Base-by-base conservation (phyloP, 129 eudicot species). In the Deinandra increscens region DNA sequence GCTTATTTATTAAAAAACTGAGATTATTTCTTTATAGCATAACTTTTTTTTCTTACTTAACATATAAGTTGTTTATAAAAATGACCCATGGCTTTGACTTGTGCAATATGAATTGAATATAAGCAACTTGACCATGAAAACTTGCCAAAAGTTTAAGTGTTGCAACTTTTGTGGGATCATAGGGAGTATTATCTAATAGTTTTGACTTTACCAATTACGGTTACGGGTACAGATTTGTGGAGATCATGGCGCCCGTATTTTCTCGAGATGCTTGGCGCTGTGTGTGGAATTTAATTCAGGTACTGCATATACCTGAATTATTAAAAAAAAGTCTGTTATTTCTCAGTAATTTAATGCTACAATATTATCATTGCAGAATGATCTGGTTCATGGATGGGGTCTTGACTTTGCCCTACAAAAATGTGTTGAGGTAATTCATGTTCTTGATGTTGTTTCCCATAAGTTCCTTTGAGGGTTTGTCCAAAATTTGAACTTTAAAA, bases 331-430 rank as follows among this genome's bases (percentile, higher is more conserved):
- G 14, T 56, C 13, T 4, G 9, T 14, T 69, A 48, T 18, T 31
- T 64, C 19, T 64, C 19, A 4, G 34, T 49, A 19, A 23, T 71
- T 41, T 5, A 55, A 61, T 14, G 14, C 7, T 64, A 4, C 13
- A 44, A 1, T 15, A 26, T 53, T 41, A 33, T 75, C 19, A 37
- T 71, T 85, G 85, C 69, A 92, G 98, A 92, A 92, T 48, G 98
- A 92, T 80, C 80, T 92, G 87, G 86, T 92, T 77, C 98, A 92
- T 75, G 98, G 98, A 76, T 92, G 98, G 98, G 98, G 96, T 50
- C 91, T 92, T 20, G 98, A 92, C 78, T 86, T 88, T 13, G 96
- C 91, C 65, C 91, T 92, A 45, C 82, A 69, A 71, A 85, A 79
- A 67, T 92, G 98, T 69, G 85, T 83, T 6, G 84, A 89, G 98